Conservation (phyloP, 331 rosid genomes). For the Quercus lobata region DNA sequence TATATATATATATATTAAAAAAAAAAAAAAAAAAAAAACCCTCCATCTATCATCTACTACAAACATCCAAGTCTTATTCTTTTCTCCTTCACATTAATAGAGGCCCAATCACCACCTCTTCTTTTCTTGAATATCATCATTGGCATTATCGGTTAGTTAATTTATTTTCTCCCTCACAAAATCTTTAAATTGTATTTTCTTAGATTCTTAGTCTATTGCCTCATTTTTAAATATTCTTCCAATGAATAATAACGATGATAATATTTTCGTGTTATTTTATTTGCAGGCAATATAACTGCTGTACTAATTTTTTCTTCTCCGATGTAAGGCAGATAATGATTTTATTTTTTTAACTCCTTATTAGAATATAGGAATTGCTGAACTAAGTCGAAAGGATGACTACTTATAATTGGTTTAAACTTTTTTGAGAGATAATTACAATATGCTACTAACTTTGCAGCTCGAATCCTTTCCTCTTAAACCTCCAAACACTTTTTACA, state of each 20-base stretch:
- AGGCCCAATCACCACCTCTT: not conserved
- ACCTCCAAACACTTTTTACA: accelerated
- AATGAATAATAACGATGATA: not conserved
- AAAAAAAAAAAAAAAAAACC: no score
- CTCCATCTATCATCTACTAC: no score
- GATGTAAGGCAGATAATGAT: conserved; percentile 23
- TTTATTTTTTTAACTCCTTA: no score
- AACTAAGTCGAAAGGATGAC: no score
- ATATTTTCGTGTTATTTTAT: not conserved
- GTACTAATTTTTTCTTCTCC: conserved; percentile 48
- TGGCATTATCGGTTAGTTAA: conserved; percentile 44
- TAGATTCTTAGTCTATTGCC: not conserved
- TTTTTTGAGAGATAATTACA: no score
- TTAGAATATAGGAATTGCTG: no score
- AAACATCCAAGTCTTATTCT: not conserved
- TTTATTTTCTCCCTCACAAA: not conserved
- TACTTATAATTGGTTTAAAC: no score
- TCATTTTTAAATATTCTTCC: not conserved
- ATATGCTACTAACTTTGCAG: accelerated
- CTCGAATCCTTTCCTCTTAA: accelerated
- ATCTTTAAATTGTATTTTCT: not conserved
- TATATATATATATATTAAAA: no score
- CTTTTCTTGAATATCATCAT: not conserved
- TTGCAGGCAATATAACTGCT: conserved; percentile 47
- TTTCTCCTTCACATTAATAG: not conserved